Base-by-base conservation (phyloP, 2,329 filamentous ascomycete species). In the Drechslera avenae region DNA sequence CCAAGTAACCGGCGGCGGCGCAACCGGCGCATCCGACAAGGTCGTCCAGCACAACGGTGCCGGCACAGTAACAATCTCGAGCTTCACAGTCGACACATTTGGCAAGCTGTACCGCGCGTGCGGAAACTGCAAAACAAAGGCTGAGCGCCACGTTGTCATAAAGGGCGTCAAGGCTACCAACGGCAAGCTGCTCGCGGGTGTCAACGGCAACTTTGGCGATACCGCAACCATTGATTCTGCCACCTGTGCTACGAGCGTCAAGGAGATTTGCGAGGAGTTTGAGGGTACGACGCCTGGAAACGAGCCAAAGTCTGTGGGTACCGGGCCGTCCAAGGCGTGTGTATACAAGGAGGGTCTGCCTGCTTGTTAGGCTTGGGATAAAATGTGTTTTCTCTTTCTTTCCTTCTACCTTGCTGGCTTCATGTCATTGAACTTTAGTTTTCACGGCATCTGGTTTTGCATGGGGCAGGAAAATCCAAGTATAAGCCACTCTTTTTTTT, bases 171-270 rank as follows among this genome's bases (percentile, higher is more conserved):
- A 71, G 26, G 76, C 76, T 41, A 73, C 74, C 53, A 65, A 70
- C 33, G 67, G 72, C 48, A 79, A 79, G 50, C 63, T 72, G 41
- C 72, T 79, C 21, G 77, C 72, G 51, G 78, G 78, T 26, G 80
- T 81, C 63, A 81, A 81, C 72, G 71, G 72, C 39, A 82, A 81
- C 74, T 81, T 77, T 53, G 78, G 78, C 13, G 78, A 80, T 55
- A 77, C 76, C 17, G 78, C 80, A 55, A 78, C 76, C 0, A 78
- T 78, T 54, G 75, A 78, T 74, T 1, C 64, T 41, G 32, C 49
- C 30, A 67, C 63, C 31, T 69, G 69, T 51, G 61, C 62, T 37
- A 59, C 58, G 13, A 54, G 45, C 43, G 63, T 66, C 42, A 65
- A 72, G 57, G 54, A 52, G 13, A 63, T 72, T 43, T 72, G 70